Conservation (phyloP, 2,329 filamentous ascomycete genomes). For the Fusarium kyushuense region DNA sequence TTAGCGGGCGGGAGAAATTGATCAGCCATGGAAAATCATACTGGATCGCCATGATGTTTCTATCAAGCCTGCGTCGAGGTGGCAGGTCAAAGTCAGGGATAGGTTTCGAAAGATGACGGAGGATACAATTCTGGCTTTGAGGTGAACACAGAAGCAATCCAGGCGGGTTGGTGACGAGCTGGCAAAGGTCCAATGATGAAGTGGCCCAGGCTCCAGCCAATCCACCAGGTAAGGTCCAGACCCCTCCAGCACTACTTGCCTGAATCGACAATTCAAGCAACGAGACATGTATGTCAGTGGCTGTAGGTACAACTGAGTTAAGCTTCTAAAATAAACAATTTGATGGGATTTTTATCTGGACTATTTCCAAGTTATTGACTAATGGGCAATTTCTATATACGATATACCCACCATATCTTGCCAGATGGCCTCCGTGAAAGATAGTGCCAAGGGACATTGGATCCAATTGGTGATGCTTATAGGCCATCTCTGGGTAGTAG, state of each 20-base stretch:
- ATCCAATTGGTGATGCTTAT: constrained; percentile 3
- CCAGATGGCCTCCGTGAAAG: constrained; percentile 6
- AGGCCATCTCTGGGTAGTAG: background rate
- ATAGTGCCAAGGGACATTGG: background rate
- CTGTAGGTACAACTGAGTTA: background rate
- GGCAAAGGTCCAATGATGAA: constrained; percentile 16
- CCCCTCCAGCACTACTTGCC: background rate
- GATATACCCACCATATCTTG: background rate
- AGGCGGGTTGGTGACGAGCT: constrained; percentile 49
- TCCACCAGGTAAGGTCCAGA: constrained; percentile 9
- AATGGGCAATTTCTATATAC: too few relatives aligned
- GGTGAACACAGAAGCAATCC: constrained; percentile 48
- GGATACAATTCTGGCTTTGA: constrained; percentile 43
- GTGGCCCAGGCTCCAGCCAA: constrained; percentile 34
- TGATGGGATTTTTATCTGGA: background rate
- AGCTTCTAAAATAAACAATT: background rate
- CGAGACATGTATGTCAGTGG: background rate
- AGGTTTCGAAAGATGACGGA: constrained; percentile 39
- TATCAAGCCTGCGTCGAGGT: constrained; percentile 43
- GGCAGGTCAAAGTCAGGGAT: constrained; percentile 30
- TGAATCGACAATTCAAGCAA: constrained; percentile 6
- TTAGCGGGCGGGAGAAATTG: constrained; percentile 36
- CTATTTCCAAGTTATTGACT: background rate
- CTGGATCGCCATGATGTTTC: constrained; percentile 60
- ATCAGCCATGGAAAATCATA: constrained; percentile 47